These are phyloP conservation scores for Blastobotrys ciferrii DNA, from an alignment of 1,139 yeast species.

Conservation along the genomic window DNA sequence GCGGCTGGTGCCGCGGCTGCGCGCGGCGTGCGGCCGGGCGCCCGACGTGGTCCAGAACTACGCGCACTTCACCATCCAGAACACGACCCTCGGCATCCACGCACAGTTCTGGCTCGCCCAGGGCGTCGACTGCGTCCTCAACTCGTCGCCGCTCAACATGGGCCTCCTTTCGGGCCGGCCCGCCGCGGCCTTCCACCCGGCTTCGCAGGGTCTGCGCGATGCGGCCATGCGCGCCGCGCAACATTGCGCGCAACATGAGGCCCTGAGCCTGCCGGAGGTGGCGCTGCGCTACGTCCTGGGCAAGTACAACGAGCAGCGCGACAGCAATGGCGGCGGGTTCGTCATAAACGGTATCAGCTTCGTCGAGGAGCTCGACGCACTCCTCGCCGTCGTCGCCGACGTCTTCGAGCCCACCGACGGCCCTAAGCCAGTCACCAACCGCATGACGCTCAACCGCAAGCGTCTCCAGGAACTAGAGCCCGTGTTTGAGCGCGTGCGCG, in stretches of 20 bases:
- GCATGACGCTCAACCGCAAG: constrained; percentile 11
- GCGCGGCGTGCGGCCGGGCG: constrained; percentile 42
- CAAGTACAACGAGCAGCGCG: constrained; percentile 16
- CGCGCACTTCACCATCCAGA: constrained; percentile 79
- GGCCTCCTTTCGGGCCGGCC: constrained; percentile 66
- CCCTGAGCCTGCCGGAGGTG: constrained; percentile 18
- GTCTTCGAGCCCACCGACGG: constrained; percentile 13
- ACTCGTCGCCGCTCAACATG: constrained; percentile 87
- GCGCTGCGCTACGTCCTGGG: constrained; percentile 19
- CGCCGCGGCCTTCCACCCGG: constrained; percentile 81
- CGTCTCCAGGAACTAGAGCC: constrained; percentile 16
- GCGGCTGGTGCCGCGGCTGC: constrained; percentile 46
- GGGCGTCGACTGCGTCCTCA: constrained; percentile 56
- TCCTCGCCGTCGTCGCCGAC: constrained; percentile 17
- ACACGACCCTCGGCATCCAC: constrained; percentile 51
- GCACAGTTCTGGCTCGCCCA: constrained; percentile 50
- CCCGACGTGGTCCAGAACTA: constrained; percentile 76
- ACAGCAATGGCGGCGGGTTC: constrained; percentile 22
- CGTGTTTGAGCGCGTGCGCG: constrained; percentile 14
- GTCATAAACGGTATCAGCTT: constrained; percentile 21
- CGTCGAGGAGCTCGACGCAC: constrained; percentile 18
- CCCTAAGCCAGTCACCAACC: constrained; percentile 14
- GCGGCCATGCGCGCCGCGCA: constrained; percentile 17
- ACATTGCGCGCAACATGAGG: constrained; percentile 10
- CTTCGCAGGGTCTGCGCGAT: constrained; percentile 44